phyloP scores from a whole-genome alignment of 345 rosid genomes.

The Turnera subulata region DNA sequence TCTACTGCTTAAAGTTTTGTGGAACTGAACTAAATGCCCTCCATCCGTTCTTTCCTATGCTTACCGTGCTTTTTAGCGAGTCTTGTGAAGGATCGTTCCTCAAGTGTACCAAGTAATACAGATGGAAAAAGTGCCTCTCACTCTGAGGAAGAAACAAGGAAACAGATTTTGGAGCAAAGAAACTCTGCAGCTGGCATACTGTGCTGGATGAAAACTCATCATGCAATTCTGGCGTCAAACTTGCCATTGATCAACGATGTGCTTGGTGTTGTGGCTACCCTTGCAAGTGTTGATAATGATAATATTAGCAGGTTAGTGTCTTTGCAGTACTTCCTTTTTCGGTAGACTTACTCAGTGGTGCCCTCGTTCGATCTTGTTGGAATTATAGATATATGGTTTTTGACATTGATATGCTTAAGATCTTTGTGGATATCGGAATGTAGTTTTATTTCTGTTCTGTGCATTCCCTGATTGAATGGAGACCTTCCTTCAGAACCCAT shows the following conservation, averaged over 20 bases:
- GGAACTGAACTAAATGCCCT: background rate
- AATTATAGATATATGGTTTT: background rate
- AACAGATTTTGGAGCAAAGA: conserved; percentile 9
- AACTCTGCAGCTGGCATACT: conserved; percentile 14
- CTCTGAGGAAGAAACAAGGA: conserved; percentile 8
- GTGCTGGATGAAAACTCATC: conserved; percentile 1
- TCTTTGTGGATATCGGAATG: too few species aligned
- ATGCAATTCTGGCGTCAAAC: background rate
- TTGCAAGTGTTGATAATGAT: conserved; percentile 11
- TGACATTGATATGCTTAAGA: too few species aligned
- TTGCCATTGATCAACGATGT: conserved; percentile 11
- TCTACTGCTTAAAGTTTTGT: background rate
- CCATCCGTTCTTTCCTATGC: background rate
- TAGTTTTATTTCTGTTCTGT: background rate
- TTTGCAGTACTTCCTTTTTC: background rate
- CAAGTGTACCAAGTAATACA: background rate
- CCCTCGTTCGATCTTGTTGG: background rate
- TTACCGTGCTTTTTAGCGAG: background rate
- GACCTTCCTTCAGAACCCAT: too few species aligned
- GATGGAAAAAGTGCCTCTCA: background rate
- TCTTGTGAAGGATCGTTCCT: conserved; percentile 13
- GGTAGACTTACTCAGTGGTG: background rate
- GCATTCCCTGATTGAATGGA: background rate
- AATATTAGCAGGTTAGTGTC: conserved; percentile 13
- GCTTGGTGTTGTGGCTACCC: conserved; percentile 19